A percentile compares a stretch with the other conserved stretches of the same genome.
Conservation (phyloP, 441 rosid species). For the Erodium texanum region DNA sequence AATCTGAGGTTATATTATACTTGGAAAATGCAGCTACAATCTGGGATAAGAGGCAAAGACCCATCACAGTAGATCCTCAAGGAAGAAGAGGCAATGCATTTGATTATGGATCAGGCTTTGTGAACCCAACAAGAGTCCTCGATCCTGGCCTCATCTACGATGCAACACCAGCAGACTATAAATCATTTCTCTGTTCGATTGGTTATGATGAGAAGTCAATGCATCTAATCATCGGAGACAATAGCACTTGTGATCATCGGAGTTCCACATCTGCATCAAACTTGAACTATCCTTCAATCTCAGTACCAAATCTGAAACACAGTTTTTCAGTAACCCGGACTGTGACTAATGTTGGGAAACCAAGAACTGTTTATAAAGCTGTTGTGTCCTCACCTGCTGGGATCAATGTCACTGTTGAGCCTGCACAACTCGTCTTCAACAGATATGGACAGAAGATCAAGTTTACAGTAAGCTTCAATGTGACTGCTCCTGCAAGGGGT, state of each 20-base stretch:
- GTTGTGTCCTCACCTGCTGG: conserved; percentile 33
- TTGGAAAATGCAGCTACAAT: conserved; percentile 36
- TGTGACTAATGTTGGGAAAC: conserved; percentile 40
- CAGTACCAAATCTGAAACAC: conserved; percentile 32
- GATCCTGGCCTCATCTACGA: conserved; percentile 64
- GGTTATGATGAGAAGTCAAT: conserved; percentile 39
- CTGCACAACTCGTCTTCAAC: conserved; percentile 29
- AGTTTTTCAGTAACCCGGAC: conserved; percentile 34
- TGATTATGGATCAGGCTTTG: conserved; percentile 69
- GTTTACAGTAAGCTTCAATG: conserved; percentile 40
- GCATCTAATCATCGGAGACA: conserved; percentile 38
- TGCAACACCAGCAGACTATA: conserved; percentile 36
- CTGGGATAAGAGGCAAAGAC: conserved; percentile 28
- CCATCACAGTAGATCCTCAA: conserved; percentile 36
- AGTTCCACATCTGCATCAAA: conserved; percentile 26
- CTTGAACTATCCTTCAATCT: conserved; percentile 48
- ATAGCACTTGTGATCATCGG: conserved; percentile 28
- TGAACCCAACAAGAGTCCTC: conserved; percentile 39
- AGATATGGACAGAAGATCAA: conserved; percentile 42
- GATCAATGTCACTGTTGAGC: conserved; percentile 34
- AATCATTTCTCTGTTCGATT: conserved; percentile 51
- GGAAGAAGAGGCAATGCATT: conserved; percentile 50
- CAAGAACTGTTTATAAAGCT: conserved; percentile 33
- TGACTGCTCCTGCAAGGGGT: conserved; percentile 40
- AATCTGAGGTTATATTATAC: conserved; percentile 5